These are phyloP conservation scores for Musa acuminata DNA, from an alignment of 176 grass and related monocot genomes.

Conservation along the genomic window DNA sequence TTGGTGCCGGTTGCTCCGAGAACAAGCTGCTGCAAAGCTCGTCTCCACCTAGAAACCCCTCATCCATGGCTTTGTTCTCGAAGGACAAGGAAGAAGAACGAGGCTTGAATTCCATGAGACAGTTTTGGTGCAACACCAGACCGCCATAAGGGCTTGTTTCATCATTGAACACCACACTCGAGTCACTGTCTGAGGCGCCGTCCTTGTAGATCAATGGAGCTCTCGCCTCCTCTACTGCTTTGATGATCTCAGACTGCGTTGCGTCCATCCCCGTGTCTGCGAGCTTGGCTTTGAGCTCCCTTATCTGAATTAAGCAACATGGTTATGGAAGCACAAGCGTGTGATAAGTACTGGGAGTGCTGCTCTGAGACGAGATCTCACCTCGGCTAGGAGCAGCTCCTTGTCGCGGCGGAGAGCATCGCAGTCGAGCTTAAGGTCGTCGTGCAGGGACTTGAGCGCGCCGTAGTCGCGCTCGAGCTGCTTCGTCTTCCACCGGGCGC, in stretches of 20 bases:
- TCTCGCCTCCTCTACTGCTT: conserved; percentile 18
- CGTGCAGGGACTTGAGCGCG: not conserved
- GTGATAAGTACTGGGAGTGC: no score
- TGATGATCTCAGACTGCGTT: conserved; percentile 17
- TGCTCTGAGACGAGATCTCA: not conserved
- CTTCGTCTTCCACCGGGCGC: not conserved
- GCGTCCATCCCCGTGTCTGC: not conserved
- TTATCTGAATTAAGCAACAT: conserved; percentile 18
- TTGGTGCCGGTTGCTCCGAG: not conserved
- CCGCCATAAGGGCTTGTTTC: conserved; percentile 37
- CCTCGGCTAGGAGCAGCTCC: conserved; percentile 25
- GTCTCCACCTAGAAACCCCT: not conserved
- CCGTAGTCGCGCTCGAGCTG: not conserved
- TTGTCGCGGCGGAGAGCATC: conserved; percentile 3
- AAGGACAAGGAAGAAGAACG: conserved; percentile 16
- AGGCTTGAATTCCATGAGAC: conserved; percentile 19
- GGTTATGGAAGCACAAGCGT: not conserved
- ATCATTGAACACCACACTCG: conserved; percentile 66
- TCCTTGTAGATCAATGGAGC: conserved; percentile 37
- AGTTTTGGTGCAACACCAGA: conserved; percentile 14
- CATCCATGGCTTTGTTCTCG: not conserved
- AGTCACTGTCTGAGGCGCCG: conserved; percentile 72
- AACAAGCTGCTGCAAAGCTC: conserved; percentile 14
- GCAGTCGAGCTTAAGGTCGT: not conserved
- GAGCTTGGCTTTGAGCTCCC: conserved; percentile 41